Evolutionary conservation across 1,284 basidiomycete species (phyloP).

Genomic region (Marasmius fiardii): DNA sequence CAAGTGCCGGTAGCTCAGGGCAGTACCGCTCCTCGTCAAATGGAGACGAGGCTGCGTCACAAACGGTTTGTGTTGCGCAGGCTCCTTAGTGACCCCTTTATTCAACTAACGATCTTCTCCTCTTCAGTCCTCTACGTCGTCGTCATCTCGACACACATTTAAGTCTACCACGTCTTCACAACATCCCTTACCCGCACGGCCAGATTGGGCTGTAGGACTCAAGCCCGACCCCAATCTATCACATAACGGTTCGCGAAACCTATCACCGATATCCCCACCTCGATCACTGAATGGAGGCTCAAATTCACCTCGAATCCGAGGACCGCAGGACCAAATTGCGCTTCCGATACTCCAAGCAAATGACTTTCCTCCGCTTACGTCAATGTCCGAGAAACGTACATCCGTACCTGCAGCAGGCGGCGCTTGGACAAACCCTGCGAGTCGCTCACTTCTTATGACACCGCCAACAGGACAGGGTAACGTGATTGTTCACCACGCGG

Average conservation of each 20-base stretch:
- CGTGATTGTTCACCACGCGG: constrained; percentile 36
- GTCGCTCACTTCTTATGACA: constrained; percentile 51
- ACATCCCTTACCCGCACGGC: constrained; percentile 75
- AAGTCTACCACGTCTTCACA: constrained; percentile 63
- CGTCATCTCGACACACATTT: constrained; percentile 70
- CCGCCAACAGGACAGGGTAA: constrained; percentile 21
- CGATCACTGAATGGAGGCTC: constrained; percentile 15
- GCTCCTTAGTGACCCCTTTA: constrained; percentile 9
- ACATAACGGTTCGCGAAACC: constrained; percentile 18
- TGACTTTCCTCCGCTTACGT: constrained; percentile 71
- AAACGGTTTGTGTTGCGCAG: constrained; percentile 50
- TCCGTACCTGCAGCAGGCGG: constrained; percentile 46
- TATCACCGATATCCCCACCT: constrained; percentile 19
- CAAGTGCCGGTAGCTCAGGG: constrained; percentile 44
- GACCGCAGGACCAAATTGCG: constrained; percentile 27
- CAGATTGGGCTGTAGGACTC: constrained; percentile 82
- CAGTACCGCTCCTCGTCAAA: constrained; percentile 55
- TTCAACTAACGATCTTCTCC: constrained; percentile 24
- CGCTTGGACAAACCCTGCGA: constrained; percentile 65
- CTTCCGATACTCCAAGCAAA: constrained; percentile 49
- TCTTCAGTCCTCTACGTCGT: constrained; percentile 69
- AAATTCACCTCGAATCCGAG: constrained; percentile 4
- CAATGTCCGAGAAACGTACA: constrained; percentile 42
- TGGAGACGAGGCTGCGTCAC: constrained; percentile 67
- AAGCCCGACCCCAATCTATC: constrained; percentile 59